Evolutionary conservation across 2,329 filamentous ascomycete genomes (phyloP).

Genomic region (Huntiella moniliformis): DNA sequence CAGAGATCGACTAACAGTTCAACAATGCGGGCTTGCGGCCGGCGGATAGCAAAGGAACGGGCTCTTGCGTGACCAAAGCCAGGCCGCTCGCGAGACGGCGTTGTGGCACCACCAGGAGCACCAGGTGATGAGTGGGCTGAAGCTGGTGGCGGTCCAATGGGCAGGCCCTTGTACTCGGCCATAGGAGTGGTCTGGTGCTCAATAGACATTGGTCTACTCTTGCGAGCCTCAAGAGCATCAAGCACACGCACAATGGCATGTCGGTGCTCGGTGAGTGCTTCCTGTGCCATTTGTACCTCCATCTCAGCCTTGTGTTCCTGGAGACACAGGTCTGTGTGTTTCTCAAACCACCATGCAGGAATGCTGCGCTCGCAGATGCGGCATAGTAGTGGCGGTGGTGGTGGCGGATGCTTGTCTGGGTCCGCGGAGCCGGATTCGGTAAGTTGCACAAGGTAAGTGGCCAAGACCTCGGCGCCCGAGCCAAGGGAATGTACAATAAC

Average conservation of each 20-base stretch:
- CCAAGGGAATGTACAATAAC: slow-evolving; percentile 85
- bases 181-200: slow-evolving; percentile 33
- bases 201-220: slow-evolving; percentile 42
- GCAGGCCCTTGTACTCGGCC: slow-evolving; percentile 73
- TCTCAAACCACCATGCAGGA: slow-evolving; percentile 98
- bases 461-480: slow-evolving; percentile 83
- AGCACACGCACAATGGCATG: slow-evolving; percentile 89
- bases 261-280: slow-evolving; percentile 77
- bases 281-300: slow-evolving; percentile 92
- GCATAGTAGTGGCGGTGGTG: slow-evolving; percentile 71
- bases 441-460: slow-evolving; percentile 76
- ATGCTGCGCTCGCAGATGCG: slow-evolving; percentile 96
- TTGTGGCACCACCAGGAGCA: slow-evolving; percentile 34
- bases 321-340: slow-evolving; percentile 87
- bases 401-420: slow-evolving; percentile 57
- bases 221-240: slow-evolving; percentile 70
- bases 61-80: slow-evolving; percentile 64
- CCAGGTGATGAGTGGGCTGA: slow-evolving; percentile 55
- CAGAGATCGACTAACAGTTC: slow-evolving; percentile 89
- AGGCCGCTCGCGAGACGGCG: slow-evolving; percentile 54
- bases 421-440: slow-evolving; percentile 68
- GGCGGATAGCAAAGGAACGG: slow-evolving; percentile 75
- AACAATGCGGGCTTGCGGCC: slow-evolving; percentile 81
- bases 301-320: slow-evolving; percentile 94
- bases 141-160: slow-evolving; percentile 58